Conservation (phyloP, 106 monocot species). For the Triglochin maritima region DNA sequence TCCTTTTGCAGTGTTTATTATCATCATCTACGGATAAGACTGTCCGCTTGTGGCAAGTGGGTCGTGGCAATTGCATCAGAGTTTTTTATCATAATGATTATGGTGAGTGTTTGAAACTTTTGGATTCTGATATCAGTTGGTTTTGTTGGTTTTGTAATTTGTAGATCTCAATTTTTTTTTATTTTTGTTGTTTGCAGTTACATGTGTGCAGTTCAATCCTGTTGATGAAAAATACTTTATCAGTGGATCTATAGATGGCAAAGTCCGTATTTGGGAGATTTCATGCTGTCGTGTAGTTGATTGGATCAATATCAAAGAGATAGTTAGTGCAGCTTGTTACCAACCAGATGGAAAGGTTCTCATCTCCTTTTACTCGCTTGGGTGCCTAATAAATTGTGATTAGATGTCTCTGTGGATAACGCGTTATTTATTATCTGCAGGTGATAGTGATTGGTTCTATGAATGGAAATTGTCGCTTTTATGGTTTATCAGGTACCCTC, state of each 20-base stretch:
- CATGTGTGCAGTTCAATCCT: conserved; percentile 80
- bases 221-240: conserved; percentile 55
- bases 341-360: conserved; percentile 66
- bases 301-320: conserved; percentile 70
- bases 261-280: conserved; percentile 83
- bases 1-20: conserved; percentile 46
- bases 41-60: conserved; percentile 72
- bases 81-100: conserved; percentile 72
- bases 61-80: conserved; percentile 47
- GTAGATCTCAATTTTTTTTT: background rate
- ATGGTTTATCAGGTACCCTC: conserved; percentile 56
- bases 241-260: conserved; percentile 93
- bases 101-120: conserved; percentile 24
- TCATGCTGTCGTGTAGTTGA: conserved; percentile 45
- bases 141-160: background rate
- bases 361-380: background rate
- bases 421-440: conserved; percentile 20
- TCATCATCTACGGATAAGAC: conserved; percentile 73
- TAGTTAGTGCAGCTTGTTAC: conserved; percentile 74
- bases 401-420: background rate
- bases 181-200: conserved; percentile 35
- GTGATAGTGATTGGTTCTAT: conserved; percentile 51
- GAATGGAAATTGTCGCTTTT: conserved; percentile 58
- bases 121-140: background rate
- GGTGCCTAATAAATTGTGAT: background rate